A percentile compares a stretch with the other conserved stretches of the same genome.
Conservation (phyloP, 495 filamentous ascomycete genomes). For the Parathielavia appendiculata region DNA sequence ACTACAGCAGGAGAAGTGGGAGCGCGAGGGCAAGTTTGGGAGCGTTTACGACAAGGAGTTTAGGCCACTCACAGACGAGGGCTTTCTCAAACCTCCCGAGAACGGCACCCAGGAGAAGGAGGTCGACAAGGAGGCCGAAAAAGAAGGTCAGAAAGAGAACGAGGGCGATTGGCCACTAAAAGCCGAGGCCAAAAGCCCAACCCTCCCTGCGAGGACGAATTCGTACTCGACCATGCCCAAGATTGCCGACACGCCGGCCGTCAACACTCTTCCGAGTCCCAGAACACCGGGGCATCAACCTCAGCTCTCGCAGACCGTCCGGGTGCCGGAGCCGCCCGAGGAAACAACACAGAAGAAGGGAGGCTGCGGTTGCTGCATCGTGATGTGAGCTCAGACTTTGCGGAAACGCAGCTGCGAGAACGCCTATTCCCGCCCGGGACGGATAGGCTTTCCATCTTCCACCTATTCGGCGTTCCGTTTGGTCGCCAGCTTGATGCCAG, state of each 20-base stretch:
- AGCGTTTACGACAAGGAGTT: constrained; percentile 79
- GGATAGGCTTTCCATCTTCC: no score
- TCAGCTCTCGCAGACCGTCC: constrained; percentile 20
- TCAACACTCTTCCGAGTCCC: constrained; percentile 38
- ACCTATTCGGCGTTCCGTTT: not conserved
- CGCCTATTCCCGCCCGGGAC: not conserved
- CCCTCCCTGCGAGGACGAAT: constrained; percentile 40
- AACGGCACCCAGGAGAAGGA: constrained; percentile 23
- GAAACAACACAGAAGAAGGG: constrained; percentile 36
- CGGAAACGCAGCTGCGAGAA: not conserved
- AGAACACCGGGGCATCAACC: constrained; percentile 28
- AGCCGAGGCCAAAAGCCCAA: constrained; percentile 41
- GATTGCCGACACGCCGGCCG: constrained; percentile 41
- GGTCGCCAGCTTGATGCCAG: not conserved
- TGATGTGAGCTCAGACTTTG: constrained; percentile 41
- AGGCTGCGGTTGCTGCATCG: constrained; percentile 50
- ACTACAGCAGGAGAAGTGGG: constrained; percentile 92
- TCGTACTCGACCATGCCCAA: constrained; percentile 57
- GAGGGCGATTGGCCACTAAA: constrained; percentile 44
- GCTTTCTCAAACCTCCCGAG: constrained; percentile 46
- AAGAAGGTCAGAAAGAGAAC: constrained; percentile 36
- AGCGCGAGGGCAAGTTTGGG: constrained; percentile 77
- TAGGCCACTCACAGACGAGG: constrained; percentile 62
- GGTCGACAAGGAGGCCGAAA: constrained; percentile 28
- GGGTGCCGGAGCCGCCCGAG: constrained; percentile 36